Evolutionary conservation across 176 grass and related monocot species (phyloP), one percentile per base, ranked within the genome.

Genomic region (Raddia guianensis): DNA sequence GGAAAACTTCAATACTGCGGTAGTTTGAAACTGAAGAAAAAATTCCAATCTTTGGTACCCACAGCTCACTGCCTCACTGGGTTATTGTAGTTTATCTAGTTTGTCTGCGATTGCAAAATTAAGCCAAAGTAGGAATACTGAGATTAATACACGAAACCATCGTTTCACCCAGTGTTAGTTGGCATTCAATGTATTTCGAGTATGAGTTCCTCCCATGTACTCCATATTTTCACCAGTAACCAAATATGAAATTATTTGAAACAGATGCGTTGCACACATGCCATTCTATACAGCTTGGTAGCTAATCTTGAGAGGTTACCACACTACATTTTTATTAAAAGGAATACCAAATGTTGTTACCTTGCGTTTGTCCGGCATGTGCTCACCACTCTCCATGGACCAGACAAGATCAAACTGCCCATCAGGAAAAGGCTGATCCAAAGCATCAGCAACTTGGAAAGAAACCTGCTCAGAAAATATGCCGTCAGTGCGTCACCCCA

Each of bases 351-450:
- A 44, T 10, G 2, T 76, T 79, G 3, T 76, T 79, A 98, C 95
- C 95, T 93, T 93, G n/a, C 7, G 68, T 77, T 98, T 98, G 52
- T 98, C 89, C 58, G 88, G 88, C 95, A 98, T 98, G 79, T 98
- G 92, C 75, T 98, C 95, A 9, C 95, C 95, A 74, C 95, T 98
- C 81, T 98, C 95, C 95, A 98, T 95, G 75, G 95, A 98, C 95
- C 95, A 98, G 11, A 98, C 90, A 16, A 98, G 86, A 83, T 95
- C 92, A 66, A 95, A 98, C 62, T 93, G 77, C 7, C 84, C 90
- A 89, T 98, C 88, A 33, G 90, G 84, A 80, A 98, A 98, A 51
- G 95, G 95, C 54, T 98, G 95, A 27, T 98, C 78, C 64, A 98
- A 32, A 74, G 95, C 95, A 87, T 98, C 92, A 72, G 92, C 95